These are phyloP conservation scores for Neofusicoccum umdonicola DNA, from an alignment of 2,329 filamentous ascomycete genomes.

Conservation along the genomic window DNA sequence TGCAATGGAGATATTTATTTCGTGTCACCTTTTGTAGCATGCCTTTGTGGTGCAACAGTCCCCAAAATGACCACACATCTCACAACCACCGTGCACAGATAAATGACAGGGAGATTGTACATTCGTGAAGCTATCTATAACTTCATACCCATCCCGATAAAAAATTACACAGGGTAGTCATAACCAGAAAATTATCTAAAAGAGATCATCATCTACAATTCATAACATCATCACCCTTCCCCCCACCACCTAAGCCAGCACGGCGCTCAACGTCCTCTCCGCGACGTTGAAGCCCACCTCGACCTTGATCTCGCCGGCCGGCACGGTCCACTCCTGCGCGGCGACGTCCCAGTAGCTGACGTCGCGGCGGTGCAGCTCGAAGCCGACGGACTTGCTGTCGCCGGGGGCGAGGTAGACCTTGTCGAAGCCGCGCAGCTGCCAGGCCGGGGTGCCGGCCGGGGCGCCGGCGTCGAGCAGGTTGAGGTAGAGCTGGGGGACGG, in stretches of 20 bases:
- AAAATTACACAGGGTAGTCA: not conserved
- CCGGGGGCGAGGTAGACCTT: slow-evolving; percentile 48
- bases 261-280: not conserved
- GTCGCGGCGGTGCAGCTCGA: slow-evolving; percentile 49
- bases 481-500: slow-evolving; percentile 59
- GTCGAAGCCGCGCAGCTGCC: slow-evolving; percentile 47
- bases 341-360: slow-evolving; percentile 50
- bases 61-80: too few relatives aligned
- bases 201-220: not conserved
- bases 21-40: too few relatives aligned
- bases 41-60: too few relatives aligned
- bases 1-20: too few relatives aligned
- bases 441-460: slow-evolving; percentile 46
- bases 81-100: too few relatives aligned
- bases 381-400: slow-evolving; percentile 41
- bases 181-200: not conserved
- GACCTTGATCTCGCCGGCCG: slow-evolving; percentile 21
- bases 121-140: not conserved
- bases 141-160: not conserved
- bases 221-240: not conserved
- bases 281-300: slow-evolving; percentile 23
- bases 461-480: slow-evolving; percentile 35
- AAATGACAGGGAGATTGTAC: not conserved
- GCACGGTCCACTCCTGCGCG: slow-evolving; percentile 44
- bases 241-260: not conserved